Conservation (phyloP, 2,329 filamentous ascomycete genomes). For the Monilinia laxa region DNA sequence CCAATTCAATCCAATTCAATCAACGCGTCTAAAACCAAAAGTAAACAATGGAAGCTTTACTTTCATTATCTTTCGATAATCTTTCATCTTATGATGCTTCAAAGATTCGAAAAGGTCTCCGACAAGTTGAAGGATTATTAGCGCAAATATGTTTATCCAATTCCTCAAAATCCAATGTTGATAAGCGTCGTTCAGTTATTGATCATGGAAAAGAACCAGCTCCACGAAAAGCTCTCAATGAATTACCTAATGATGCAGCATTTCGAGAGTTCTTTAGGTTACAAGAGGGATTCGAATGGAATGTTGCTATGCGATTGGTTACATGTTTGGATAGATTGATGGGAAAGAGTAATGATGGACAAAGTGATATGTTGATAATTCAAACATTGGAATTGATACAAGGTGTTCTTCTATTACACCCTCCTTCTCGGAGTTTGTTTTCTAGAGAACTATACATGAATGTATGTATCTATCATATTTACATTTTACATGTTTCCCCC, state of each 20-base stretch:
- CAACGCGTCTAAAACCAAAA: slow-evolving; percentile 23
- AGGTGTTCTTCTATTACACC: slow-evolving; percentile 83
- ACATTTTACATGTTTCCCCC: background rate
- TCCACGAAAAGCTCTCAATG: slow-evolving; percentile 60
- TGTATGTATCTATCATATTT: slow-evolving; percentile 47
- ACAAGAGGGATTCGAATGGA: slow-evolving; percentile 98
- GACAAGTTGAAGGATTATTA: slow-evolving; percentile 89
- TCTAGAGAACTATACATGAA: slow-evolving; percentile 93
- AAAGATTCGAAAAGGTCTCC: slow-evolving; percentile 90
- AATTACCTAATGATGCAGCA: slow-evolving; percentile 77
- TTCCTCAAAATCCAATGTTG: slow-evolving; percentile 31
- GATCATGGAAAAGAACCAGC: slow-evolving; percentile 44
- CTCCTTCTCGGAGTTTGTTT: slow-evolving; percentile 84
- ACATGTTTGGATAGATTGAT: slow-evolving; percentile 83
- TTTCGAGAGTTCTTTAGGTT: slow-evolving; percentile 96
- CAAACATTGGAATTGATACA: slow-evolving; percentile 86
- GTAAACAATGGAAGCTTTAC: slow-evolving; percentile 75
- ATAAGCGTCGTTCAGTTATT: slow-evolving; percentile 37
- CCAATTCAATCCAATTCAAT: no score
- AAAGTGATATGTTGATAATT: slow-evolving; percentile 85
- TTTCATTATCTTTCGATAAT: slow-evolving; percentile 90
- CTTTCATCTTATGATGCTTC: slow-evolving; percentile 78
- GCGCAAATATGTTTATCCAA: slow-evolving; percentile 87
- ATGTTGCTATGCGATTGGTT: slow-evolving; percentile 83
- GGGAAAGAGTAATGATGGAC: slow-evolving; percentile 76